Evolutionary conservation across 1,284 basidiomycete genomes (phyloP).

Genomic region (Heliocybe sulcata): DNA sequence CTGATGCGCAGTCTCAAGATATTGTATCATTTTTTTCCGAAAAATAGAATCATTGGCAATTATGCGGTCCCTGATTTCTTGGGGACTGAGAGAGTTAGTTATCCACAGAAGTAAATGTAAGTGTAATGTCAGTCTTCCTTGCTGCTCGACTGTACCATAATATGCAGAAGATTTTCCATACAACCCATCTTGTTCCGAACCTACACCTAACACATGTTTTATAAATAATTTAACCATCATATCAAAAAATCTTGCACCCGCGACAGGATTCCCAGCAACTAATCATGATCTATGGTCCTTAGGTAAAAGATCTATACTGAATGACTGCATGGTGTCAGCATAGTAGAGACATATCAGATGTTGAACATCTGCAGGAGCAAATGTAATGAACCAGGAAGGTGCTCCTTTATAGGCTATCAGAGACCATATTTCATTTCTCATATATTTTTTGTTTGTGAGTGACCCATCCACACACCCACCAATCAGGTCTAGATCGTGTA

Average conservation of each 20-base stretch:
- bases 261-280: background rate
- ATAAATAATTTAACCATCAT: background rate
- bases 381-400: too few species aligned
- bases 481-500: too few species aligned
- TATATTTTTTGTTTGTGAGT: too few species aligned
- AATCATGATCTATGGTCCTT: background rate
- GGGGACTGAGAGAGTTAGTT: slow-evolving; percentile 4
- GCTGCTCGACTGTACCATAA: slow-evolving; percentile 10
- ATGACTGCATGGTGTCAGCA: too few species aligned
- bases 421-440: too few species aligned
- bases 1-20: background rate
- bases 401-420: too few species aligned
- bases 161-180: slow-evolving; percentile 7
- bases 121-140: slow-evolving; percentile 7
- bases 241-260: too few species aligned
- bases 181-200: slow-evolving; percentile 1
- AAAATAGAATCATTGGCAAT: background rate
- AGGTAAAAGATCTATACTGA: too few species aligned
- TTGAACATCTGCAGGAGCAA: too few species aligned
- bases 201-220: background rate
- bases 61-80: slow-evolving; percentile 5
- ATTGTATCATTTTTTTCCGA: background rate
- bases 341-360: too few species aligned
- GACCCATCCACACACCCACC: too few species aligned
- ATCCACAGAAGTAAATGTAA: slow-evolving; percentile 9